These are phyloP conservation scores for Mucor saturninus DNA, from an alignment of 371 early-diverging fungal species.

Conservation along the genomic window DNA sequence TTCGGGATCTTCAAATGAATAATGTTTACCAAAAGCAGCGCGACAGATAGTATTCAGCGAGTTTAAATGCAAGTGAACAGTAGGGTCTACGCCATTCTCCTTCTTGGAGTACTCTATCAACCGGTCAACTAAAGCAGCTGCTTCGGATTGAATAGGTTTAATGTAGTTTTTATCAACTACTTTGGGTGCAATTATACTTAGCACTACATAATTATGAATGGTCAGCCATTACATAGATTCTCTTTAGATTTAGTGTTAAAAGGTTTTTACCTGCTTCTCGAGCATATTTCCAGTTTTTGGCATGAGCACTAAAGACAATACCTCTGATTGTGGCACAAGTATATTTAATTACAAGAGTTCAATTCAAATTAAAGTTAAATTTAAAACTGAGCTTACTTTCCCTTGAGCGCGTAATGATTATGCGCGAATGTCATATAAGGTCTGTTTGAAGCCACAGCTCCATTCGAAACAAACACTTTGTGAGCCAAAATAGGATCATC, in stretches of 20 bases:
- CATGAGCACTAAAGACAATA: too few species aligned
- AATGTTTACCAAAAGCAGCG: conserved; percentile 5
- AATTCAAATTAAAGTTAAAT: too few species aligned
- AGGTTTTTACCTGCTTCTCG: too few species aligned
- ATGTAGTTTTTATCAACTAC: background rate
- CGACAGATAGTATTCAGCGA: conserved; percentile 17
- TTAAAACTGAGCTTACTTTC: conserved; percentile 13
- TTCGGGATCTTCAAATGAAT: conserved; percentile 19
- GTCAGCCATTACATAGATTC: too few species aligned
- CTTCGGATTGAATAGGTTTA: conserved; percentile 6
- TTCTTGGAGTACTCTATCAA: background rate
- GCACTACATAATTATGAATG: too few species aligned
- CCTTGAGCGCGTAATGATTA: conserved; percentile 6
- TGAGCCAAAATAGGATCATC: conserved; percentile 23
- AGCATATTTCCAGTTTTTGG: too few species aligned
- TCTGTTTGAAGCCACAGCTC: conserved; percentile 13
- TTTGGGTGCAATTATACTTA: too few species aligned
- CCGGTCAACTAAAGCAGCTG: background rate
- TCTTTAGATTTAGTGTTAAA: too few species aligned
- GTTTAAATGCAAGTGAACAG: conserved; percentile 6
- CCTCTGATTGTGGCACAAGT: too few species aligned
- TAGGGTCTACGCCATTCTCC: background rate
- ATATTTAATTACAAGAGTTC: too few species aligned
- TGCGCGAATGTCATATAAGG: conserved; percentile 1
- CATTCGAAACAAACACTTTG: conserved; percentile 24